Base-by-base conservation (phyloP, 78 protist genomes). In the Chrysochromulina parva region DNA sequence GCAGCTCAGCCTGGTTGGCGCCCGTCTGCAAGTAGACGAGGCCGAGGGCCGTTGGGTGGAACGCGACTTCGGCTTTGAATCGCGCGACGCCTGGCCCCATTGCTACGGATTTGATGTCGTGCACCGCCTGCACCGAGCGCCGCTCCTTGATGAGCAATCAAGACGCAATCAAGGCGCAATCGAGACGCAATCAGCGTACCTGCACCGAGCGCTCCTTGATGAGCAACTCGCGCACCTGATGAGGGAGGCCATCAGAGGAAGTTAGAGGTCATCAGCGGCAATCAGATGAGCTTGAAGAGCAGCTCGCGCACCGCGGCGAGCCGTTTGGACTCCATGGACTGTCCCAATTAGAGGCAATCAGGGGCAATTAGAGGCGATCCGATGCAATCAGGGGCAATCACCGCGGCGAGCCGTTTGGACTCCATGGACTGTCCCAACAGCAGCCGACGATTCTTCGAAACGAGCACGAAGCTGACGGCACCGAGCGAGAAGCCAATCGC, bases 91-190 rank as follows among this genome's bases (percentile, higher is more conserved):
- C 89, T 16, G 91, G 66, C 16, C 91, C 91, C 58, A 92, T 54
- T 38, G 22, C 38, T 54, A 80, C 66, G 47, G 91, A 89, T 66
- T 92, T 92, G 50, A 92, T 85, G 74, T 88, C 91, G 91, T 92
- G 94, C 47, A 86, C 55, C 38, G 85, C 53, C 20, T 1, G 57
- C 69, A 92, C 90, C 85, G 53, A 89, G n/a, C 90, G 88, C 38
- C 88, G 91, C 50, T 22, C 13, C 59, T 74, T 54, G 71, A 88
- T 85, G 62, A 74, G 11, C n/a, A 19, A 10, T 9, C 3, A 28
- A 13, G 74, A 47, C 24, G 0, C 16, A n/a, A 7, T 9, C 54
- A 13, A 1, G 26, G 7, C 5, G 52, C 2, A 1, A 38, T 9
- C 26, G 24, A n/a, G n/a, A n/a, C n/a, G n/a, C n/a, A n/a, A n/a